Evolutionary conservation across 2,329 filamentous ascomycete species (phyloP), one percentile per base, ranked within the genome.

Genomic region (Emmonsia crescens): DNA sequence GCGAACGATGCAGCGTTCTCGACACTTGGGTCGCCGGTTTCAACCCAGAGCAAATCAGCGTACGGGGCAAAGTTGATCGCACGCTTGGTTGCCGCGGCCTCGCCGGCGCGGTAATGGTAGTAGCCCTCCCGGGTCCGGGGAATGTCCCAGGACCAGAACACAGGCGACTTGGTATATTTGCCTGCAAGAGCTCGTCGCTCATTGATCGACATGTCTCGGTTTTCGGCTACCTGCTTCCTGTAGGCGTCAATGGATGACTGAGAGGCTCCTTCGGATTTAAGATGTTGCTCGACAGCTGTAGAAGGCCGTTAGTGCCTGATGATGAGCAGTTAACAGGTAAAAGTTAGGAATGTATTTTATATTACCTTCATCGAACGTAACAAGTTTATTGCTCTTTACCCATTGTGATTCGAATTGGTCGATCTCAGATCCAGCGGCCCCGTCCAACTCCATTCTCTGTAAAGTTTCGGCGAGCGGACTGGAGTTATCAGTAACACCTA

Each of bases 31-130:
- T 94, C 89, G 57, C 89, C 93, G 0, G 94, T 97, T 79, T 99
- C 94, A 56, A 97, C 89, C 94, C 94, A 99, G 14, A 97, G 83
- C 21, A 99, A 86, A 74, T 99, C 94, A 1, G 94, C 91, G 72
- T 90, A 96, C 0, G 93, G 92, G 0, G 87, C 91, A 70, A 96
- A 97, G 57, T 89, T 90, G 64, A 96, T 86, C 1, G 92, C 92
- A 61, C 94, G 89, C 80, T 97, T 97, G 44, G 89, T 94, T 0
- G 91, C 91, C 0, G 90, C 89, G 6, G 78, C 74, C 78, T 93
- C 86, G 67, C 73, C 72, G 27, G 72, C 72, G 14, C 67, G 83
- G 82, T 91, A 96, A 75, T 96, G 91, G 78, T 96, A 96, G 80
- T 86, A 93, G 42, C 94, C 94, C 76, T 99, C 94, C 60, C 93